phyloP scores from a whole-genome alignment of 2,329 filamentous ascomycete species.

The Nannizziopsis arthrosporioides region DNA sequence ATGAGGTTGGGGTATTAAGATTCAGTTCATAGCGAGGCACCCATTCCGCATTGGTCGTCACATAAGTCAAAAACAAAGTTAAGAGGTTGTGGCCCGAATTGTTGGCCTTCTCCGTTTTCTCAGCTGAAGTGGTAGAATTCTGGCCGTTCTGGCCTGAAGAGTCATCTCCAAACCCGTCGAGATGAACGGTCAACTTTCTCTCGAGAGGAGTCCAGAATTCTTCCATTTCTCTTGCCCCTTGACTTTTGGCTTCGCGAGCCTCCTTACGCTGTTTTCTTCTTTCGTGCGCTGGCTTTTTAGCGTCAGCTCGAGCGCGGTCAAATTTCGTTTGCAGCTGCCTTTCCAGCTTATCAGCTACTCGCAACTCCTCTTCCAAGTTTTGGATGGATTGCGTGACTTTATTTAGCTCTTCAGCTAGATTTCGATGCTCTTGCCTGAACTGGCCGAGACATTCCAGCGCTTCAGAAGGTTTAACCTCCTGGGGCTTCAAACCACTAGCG shows the following conservation, averaged over 20 bases:
- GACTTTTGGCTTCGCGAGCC: conserved; percentile 20
- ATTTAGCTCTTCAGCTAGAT: conserved; percentile 19
- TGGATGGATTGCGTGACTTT: conserved; percentile 19
- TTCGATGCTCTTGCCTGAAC: conserved; percentile 25
- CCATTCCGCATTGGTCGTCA: conserved; percentile 49
- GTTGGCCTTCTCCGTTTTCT: conserved; percentile 13
- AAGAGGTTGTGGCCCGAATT: conserved; percentile 13
- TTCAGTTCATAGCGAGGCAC: conserved; percentile 50
- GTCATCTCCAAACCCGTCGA: conserved; percentile 24
- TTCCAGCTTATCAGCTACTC: conserved; percentile 20
- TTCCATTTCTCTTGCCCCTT: conserved; percentile 23
- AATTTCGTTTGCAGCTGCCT: conserved; percentile 13
- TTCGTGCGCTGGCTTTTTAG: conserved; percentile 20
- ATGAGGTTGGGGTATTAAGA: conserved; percentile 45
- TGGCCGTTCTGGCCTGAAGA: conserved; percentile 19
- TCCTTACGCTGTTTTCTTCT: conserved; percentile 20
- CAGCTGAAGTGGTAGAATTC: conserved; percentile 20
- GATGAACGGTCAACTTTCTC: conserved; percentile 26
- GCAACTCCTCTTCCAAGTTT: conserved; percentile 21
- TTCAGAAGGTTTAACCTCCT: conserved; percentile 23
- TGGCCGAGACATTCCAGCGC: conserved; percentile 26
- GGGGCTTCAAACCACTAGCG: conserved; percentile 21
- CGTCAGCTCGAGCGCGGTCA: conserved; percentile 16
- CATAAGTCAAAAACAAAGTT: conserved; percentile 45
- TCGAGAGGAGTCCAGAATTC: conserved; percentile 30